Evolutionary conservation across 2,329 filamentous ascomycete species (phyloP).

Genomic region (Pseudopithomyces maydicus): DNA sequence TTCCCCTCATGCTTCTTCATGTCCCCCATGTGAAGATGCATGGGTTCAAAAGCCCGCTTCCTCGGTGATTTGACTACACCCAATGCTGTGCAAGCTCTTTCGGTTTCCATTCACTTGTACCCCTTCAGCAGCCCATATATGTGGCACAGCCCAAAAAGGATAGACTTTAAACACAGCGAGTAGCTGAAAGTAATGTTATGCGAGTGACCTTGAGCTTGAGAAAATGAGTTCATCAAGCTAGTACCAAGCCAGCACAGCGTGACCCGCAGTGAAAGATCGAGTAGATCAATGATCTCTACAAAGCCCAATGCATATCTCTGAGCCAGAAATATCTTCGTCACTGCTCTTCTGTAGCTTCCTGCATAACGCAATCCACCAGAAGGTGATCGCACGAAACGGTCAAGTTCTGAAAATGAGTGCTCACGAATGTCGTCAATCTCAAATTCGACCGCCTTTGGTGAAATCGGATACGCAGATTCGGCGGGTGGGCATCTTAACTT

Average conservation of each 20-base stretch:
- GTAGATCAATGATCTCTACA: slow-evolving; percentile 62
- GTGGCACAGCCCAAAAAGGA: slow-evolving; percentile 22
- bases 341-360: slow-evolving; percentile 43
- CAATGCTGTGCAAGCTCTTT: not conserved
- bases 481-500: slow-evolving; percentile 49
- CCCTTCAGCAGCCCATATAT: slow-evolving; percentile 35
- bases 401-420: slow-evolving; percentile 46
- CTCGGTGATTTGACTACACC: no score
- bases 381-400: slow-evolving; percentile 40
- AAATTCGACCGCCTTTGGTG: slow-evolving; percentile 15
- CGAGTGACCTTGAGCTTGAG: not conserved
- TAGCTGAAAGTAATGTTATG: slow-evolving; percentile 9
- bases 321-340: slow-evolving; percentile 50
- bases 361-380: slow-evolving; percentile 15
- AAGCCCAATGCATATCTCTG: slow-evolving; percentile 47
- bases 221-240: not conserved
- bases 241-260: slow-evolving; percentile 48
- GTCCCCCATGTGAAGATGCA: not conserved
- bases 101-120: slow-evolving; percentile 20
- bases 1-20: not conserved
- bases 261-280: slow-evolving; percentile 74
- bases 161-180: slow-evolving; percentile 5
- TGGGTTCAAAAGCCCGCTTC: not conserved
- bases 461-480: slow-evolving; percentile 42
- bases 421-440: slow-evolving; percentile 45